Conservation (phyloP, 2,329 filamentous ascomycete genomes). For the Metarhizium humberi region DNA sequence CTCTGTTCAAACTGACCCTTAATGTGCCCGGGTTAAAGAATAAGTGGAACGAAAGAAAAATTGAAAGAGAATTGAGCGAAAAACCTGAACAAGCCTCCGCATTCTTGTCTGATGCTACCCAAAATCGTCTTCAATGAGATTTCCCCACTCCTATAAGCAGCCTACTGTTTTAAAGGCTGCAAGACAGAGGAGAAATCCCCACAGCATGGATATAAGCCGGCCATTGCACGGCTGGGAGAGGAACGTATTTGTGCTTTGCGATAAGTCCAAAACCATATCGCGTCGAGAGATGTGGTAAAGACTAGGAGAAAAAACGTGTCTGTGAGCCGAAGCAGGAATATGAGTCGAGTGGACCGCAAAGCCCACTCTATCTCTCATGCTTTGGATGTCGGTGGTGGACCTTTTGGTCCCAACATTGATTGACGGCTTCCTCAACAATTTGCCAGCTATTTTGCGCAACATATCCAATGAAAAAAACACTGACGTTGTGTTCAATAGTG, state of each 20-base stretch:
- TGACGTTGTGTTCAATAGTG: constrained; percentile 48
- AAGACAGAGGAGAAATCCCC: not conserved
- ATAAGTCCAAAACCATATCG: not conserved
- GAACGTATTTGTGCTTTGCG: constrained; percentile 2
- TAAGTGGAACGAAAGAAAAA: not conserved
- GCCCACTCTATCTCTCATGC: constrained; percentile 7
- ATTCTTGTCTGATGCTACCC: not conserved
- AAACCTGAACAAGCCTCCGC: not conserved
- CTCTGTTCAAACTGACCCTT: too few relatives aligned
- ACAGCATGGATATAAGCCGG: not conserved
- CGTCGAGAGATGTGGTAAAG: not conserved
- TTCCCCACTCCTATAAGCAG: not conserved
- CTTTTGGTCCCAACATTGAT: constrained; percentile 40
- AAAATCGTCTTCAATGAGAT: not conserved
- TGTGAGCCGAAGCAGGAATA: not conserved
- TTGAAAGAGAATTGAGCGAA: not conserved
- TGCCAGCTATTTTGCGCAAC: constrained; percentile 31
- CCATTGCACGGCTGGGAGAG: not conserved
- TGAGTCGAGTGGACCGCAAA: not conserved
- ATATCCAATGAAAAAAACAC: constrained; percentile 47
- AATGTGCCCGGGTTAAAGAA: too few relatives aligned
- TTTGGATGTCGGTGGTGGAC: constrained; percentile 22
- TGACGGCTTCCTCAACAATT: constrained; percentile 34
- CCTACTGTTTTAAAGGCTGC: not conserved
- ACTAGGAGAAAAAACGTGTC: not conserved